Percentiles rank a stretch among this genome's conserved stretches.
Conservation (phyloP, 148 eudicot species). For the Heliosperma pusillum region DNA sequence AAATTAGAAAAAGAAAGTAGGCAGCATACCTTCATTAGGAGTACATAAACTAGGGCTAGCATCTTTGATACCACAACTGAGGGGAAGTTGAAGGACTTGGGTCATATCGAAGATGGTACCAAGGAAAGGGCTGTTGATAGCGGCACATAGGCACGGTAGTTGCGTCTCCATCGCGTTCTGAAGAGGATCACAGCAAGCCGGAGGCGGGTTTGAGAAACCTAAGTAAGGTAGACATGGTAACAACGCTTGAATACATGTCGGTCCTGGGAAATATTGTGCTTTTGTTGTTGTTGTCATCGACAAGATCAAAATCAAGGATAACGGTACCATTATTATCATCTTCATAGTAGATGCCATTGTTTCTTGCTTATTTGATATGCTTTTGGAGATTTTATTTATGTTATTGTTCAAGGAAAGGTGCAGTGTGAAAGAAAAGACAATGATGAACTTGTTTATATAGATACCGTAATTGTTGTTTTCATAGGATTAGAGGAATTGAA, state of each 20-base stretch:
- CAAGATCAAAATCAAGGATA: not conserved
- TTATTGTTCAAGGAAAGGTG: no score
- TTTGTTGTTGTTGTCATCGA: not conserved
- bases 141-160: slow-evolving; percentile 26
- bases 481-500: no score
- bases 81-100: slow-evolving; percentile 18
- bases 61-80: slow-evolving; percentile 14
- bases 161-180: slow-evolving; percentile 17
- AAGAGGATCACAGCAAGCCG: slow-evolving; percentile 32
- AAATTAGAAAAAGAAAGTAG: no score
- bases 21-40: slow-evolving; percentile 8
- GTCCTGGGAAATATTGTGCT: not conserved
- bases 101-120: slow-evolving; percentile 14
- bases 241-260: slow-evolving; percentile 27
- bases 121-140: slow-evolving; percentile 7
- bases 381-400: no score
- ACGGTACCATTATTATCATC: not conserved
- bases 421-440: no score
- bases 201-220: slow-evolving; percentile 25
- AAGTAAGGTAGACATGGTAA: slow-evolving; percentile 19
- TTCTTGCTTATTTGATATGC: no score
- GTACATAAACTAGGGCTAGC: slow-evolving; percentile 11
- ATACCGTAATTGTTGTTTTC: no score
- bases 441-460: no score
- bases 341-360: not conserved